Evolutionary conservation across 2,329 filamentous ascomycete genomes (phyloP).

Genomic region (Botrytis pseudocinerea): DNA sequence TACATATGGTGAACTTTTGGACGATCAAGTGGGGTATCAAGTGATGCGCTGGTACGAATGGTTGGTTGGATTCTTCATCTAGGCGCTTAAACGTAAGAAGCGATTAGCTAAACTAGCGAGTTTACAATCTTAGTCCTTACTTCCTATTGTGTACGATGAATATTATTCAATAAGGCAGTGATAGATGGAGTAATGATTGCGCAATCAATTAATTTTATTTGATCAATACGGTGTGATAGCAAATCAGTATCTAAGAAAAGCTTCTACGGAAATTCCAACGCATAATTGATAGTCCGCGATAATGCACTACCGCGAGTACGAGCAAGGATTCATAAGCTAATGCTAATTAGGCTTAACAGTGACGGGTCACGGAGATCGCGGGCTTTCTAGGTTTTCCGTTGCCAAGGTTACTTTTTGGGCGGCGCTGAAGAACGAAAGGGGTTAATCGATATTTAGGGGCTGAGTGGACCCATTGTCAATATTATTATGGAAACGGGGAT

Average conservation of each 20-base stretch:
- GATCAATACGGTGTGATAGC: neutral
- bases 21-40: neutral
- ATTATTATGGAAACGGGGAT: neutral
- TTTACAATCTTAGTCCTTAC: neutral
- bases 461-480: neutral
- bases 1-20: neutral
- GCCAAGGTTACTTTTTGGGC: neutral
- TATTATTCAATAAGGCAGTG: neutral
- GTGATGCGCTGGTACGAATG: neutral
- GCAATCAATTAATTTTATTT: neutral
- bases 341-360: neutral
- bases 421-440: neutral
- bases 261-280: neutral
- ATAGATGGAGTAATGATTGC: neutral
- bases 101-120: neutral
- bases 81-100: neutral
- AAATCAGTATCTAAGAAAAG: neutral
- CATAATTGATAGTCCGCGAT: neutral
- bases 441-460: neutral
- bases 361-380: neutral
- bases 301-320: neutral
- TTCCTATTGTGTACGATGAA: neutral
- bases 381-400: constrained; percentile 2
- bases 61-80: neutral
- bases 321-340: neutral